A percentile compares a stretch with the other conserved stretches of the same genome.
Evolutionary conservation across 805 yeast genomes (phyloP).

Genomic region (Yarrowia keelungensis): DNA sequence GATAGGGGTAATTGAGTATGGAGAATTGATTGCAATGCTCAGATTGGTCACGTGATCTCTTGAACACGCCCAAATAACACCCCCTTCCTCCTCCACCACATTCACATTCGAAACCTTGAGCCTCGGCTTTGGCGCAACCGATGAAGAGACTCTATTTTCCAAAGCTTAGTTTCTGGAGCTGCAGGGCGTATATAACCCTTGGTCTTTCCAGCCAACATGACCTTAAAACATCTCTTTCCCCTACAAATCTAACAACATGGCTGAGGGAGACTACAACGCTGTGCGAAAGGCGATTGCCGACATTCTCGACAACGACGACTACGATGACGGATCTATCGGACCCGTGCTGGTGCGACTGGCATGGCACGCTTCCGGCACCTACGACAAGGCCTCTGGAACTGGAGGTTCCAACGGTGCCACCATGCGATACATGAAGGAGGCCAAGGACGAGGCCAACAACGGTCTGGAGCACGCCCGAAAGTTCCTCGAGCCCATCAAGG

Average conservation of each 20-base stretch:
- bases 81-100: background rate
- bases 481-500: conserved; percentile 62
- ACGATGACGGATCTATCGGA: conserved; percentile 73
- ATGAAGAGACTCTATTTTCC: conserved; percentile 12
- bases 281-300: conserved; percentile 51
- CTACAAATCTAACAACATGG: conserved; percentile 1
- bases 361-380: conserved; percentile 88
- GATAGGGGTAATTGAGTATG: too few relatives aligned
- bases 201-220: background rate
- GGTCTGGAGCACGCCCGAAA: conserved; percentile 62
- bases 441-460: conserved; percentile 56
- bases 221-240: background rate
- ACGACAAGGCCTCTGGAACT: conserved; percentile 60
- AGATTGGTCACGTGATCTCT: too few relatives aligned
- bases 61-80: background rate
- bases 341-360: conserved; percentile 81
- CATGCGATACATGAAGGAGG: conserved; percentile 58
- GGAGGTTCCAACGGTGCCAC: conserved; percentile 65
- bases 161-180: conserved; percentile 15
- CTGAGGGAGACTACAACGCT: conserved; percentile 51
- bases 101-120: conserved; percentile 38
- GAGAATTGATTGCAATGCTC: background rate
- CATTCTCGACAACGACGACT: conserved; percentile 55
- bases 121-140: conserved; percentile 38
- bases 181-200: conserved; percentile 33